Percentiles rank a stretch among this genome's conserved stretches.
phyloP scores from a whole-genome alignment of 148 eudicot species.

The Fagopyrum homotropicum region DNA sequence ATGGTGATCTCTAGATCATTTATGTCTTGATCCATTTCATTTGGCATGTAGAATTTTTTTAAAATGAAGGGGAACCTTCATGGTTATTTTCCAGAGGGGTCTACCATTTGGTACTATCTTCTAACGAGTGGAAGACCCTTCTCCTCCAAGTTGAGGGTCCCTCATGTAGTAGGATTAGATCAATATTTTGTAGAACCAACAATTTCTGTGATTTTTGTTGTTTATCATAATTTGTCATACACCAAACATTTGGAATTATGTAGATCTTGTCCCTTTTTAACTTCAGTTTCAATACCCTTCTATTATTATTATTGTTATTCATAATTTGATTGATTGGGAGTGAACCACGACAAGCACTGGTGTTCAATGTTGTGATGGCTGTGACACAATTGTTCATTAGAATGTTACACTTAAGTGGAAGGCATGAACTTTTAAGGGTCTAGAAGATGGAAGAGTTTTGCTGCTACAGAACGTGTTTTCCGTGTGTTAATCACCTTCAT shows the following conservation, averaged over 20 bases:
- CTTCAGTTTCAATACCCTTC: neutral
- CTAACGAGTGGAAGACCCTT: constrained; percentile 5
- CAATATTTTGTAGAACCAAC: neutral
- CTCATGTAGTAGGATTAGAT: neutral
- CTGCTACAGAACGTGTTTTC: neutral
- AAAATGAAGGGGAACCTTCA: neutral
- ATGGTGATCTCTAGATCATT: neutral
- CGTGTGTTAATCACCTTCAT: neutral
- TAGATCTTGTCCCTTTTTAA: neutral
- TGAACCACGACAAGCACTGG: neutral
- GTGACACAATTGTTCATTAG: neutral
- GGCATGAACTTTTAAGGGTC: neutral
- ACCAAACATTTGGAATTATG: neutral
- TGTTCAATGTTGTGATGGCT: neutral
- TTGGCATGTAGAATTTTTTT: neutral
- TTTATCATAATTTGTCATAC: neutral
- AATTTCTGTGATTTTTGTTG: neutral
- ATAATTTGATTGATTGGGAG: neutral
- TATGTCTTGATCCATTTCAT: neutral
- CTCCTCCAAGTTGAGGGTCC: neutral
- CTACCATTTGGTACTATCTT: constrained; percentile 7
- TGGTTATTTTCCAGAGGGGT: neutral
- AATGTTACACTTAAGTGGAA: neutral
- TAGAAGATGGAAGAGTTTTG: neutral
- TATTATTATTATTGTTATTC: too few relatives aligned